Evolutionary conservation across 805 yeast genomes (phyloP), one percentile per base, ranked within the genome.

Genomic region (Cyberlindnera euphorbiae): DNA sequence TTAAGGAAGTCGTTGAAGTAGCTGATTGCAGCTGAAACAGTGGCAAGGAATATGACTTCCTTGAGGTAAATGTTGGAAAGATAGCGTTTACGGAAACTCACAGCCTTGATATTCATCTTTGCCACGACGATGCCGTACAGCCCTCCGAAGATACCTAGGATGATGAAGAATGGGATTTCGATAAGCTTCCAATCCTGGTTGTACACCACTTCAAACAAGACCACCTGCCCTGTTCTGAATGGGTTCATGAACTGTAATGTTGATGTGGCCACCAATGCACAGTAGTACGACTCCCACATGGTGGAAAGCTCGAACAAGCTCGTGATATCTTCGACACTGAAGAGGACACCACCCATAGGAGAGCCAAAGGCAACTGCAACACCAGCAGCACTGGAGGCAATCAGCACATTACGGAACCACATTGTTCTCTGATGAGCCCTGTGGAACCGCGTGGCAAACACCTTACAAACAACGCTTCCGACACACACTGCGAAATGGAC

Each of bases 331-430:
- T 93, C 99, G 41, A 93, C 73, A 10, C 95, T 79, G 58, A 94
- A 93, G 26, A 93, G 61, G 1, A 93, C 97, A 12, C 99, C 99
- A 17, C 95, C 95, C 65, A 90, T 87, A 0, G 98, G 98, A 10
- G 89, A 77, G 0, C 96, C 97, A 66, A 93, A 93, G 0, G 97
- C 98, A 8, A 93, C 97, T 0, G 97, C 97, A 8, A 93, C 97
- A 35, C 99, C 99, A 1, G 98, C 96, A 4, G 96, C 97, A 8
- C 96, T 75, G 4, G 96, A 82, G 0, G 98, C 96, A 1, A 90
- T 79, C 35, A 93, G 62, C 35, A 50, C 50, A 28, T 50, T 53
- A 28, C 50, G 47, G 28, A 43, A 45, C 27, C 54, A 43, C 26
- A 39, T 14, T 17, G 40, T 30, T 35, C 35, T 39, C 28, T 39